Base-by-base conservation (phyloP, 768 basidiomycete species). In the Termitomyces sp. region DNA sequence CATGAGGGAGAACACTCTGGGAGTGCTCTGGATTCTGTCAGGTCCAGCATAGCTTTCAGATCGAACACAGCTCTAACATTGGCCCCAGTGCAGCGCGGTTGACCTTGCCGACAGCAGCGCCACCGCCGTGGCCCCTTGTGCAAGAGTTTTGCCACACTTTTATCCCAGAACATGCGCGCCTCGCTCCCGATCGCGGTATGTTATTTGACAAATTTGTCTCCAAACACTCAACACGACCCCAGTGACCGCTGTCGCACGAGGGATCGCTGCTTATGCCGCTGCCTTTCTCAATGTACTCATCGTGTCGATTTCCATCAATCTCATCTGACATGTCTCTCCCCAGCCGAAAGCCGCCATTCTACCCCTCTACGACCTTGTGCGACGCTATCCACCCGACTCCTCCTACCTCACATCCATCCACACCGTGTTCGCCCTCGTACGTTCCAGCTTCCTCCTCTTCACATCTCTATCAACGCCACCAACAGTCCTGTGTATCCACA, bases 351-450 rank as follows among this genome's bases (percentile, higher is more conserved):
- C 68, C 38, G 83, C 89, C 0, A 72, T 95, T 33, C 66, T 69
- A 43, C 85, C 89, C 0, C 73, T 94, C 1, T 73, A 72, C 51
- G 67, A 79, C 62, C 79, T 95, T 41, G 66, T 92, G 32, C 71
- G 71, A 5, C 82, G 88, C 61, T 92, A 87, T 63, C 73, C 86
- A 0, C 81, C 80, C 5, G 73, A 80, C 24, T 71, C 70, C 0
- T 79, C 80, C 8, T 78, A 84, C 66, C 78, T 92, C 28, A 91
- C 91, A 0, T 76, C 85, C 1, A 72, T 92, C 22, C 92, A 94
- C 64, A 76, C 83, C 3, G 71, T 85, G 28, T 87, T 91, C 63
- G 67, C 92, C 36, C 77, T 78, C 57, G 88, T 87, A 55, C 60
- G 83, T 64, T 30, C 26, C 24, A 13, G 22, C 9, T 11, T 36